Percentiles rank a stretch among this genome's conserved stretches.
Conservation (phyloP, 78 protist species). For the Planoprotostelium fungivorum region DNA sequence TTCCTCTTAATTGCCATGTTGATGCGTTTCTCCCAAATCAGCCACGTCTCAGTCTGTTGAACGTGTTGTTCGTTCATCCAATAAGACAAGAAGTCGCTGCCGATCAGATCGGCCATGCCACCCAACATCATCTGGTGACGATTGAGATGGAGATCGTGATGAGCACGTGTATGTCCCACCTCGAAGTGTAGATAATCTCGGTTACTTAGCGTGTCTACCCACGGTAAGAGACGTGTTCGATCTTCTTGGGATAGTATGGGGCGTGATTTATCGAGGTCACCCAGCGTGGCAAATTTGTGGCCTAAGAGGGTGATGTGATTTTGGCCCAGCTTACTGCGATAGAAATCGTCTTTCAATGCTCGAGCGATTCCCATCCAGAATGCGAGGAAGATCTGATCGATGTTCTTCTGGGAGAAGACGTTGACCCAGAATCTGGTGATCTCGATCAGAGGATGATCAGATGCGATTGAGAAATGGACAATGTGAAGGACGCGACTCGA, state of each 20-base stretch:
- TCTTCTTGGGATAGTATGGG: not conserved
- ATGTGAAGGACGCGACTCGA: not conserved
- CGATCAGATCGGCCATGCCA: too few relatives aligned
- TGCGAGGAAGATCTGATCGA: not conserved
- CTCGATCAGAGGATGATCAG: not conserved
- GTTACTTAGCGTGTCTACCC: not conserved
- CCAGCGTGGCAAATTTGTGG: not conserved
- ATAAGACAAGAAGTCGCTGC: not conserved
- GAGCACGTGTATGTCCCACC: not conserved
- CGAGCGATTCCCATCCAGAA: not conserved
- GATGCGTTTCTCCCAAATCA: not conserved
- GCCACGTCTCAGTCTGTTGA: not conserved
- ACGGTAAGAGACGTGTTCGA: not conserved
- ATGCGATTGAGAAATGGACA: not conserved
- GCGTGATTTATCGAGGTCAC: not conserved
- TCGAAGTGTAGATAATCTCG: not conserved
- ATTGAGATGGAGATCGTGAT: too few relatives aligned
- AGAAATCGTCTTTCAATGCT: not conserved
- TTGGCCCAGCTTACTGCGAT: not conserved
- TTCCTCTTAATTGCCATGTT: not conserved
- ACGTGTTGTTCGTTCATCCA: not conserved
- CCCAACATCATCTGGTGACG: too few relatives aligned
- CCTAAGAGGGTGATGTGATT: not conserved
- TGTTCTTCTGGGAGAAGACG: not conserved
- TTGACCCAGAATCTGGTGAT: not conserved